Evolutionary conservation across 257 asterid species (phyloP).

Genomic region (Nyctanthes arbortristis): DNA sequence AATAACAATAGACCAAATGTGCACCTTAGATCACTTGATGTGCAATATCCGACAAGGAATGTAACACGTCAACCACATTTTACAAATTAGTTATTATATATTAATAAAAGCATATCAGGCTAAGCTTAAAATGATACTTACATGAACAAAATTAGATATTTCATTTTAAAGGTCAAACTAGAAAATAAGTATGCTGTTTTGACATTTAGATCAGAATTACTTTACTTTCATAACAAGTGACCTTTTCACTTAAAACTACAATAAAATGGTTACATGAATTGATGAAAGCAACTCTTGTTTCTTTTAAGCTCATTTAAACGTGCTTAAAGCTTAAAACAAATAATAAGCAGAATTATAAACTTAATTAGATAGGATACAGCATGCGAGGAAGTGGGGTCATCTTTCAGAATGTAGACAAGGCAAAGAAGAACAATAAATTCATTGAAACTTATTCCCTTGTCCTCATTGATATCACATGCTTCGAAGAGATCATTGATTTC

Average conservation of each 20-base stretch:
- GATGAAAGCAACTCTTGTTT: neutral
- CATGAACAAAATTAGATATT: neutral
- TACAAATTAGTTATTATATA: neutral
- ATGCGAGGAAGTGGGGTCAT: constrained; percentile 45
- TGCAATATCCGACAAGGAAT: no score
- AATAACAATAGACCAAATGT: neutral
- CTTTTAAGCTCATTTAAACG: neutral
- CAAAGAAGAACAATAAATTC: constrained; percentile 94
- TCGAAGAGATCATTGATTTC: constrained; percentile 72
- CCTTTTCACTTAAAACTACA: neutral
- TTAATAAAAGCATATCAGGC: neutral
- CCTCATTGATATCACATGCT: constrained; percentile 84
- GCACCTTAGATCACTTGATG: no score
- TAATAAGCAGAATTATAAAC: neutral
- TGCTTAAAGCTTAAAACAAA: neutral
- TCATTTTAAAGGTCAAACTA: neutral
- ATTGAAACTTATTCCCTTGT: constrained; percentile 69
- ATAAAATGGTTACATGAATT: no score
- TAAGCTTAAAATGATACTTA: neutral
- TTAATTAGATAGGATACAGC: constrained; percentile 44
- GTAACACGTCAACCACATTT: neutral
- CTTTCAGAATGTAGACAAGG: constrained; percentile 84
- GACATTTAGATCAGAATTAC: neutral
- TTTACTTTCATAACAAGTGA: neutral
- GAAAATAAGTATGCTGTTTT: neutral